Base-by-base conservation (phyloP, 75 land plant species). In the Selaginella tamariscina region DNA sequence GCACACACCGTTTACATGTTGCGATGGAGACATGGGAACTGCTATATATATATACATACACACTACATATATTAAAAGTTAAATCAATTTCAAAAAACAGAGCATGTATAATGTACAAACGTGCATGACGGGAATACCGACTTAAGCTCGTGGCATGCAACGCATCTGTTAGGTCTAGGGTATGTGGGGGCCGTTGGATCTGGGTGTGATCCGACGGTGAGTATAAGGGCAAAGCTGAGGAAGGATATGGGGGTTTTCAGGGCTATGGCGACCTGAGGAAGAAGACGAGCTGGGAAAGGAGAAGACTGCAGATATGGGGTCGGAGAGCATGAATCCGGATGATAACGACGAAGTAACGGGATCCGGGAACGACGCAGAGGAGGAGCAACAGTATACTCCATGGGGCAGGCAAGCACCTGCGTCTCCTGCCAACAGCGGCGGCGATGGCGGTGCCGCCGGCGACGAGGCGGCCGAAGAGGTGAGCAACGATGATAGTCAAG, bases 401-500 rank as follows among this genome's bases (percentile, higher is more conserved):
- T 39, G 49, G 49, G 49, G 49, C 11, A 15, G 15, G 49, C 11
- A 39, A 15, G 49, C 49, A 15, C 11, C 49, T 5, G 49, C 49
- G 49, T 39, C 49, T 5, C 49, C 49, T 5, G 15, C 49, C 11
- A 5, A 39, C 49, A 39, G 49, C 49, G 49, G 49, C 5, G 5
- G 5, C 49, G 18, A 59, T 11, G 74, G 32, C 1, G 70, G 27
- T 23, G 60, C 59, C 24, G 70, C 15, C 1, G 62, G 22, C 32
- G 70, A n/a, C 30, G 70, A 22, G 1, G 74, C 33, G 31, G 76
- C 23, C 15, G 75, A 32, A 33, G 75, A 77, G 24, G 59, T 60
- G 64, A 69, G 67, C 22, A 5, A 22, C 2, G 79, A 77, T 49
- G 79, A 66, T n/a, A 72, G 67, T 23, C 31, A 54, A 31, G 24